Conservation (phyloP, 345 rosid genomes). For the Gossypium mustelinum region DNA sequence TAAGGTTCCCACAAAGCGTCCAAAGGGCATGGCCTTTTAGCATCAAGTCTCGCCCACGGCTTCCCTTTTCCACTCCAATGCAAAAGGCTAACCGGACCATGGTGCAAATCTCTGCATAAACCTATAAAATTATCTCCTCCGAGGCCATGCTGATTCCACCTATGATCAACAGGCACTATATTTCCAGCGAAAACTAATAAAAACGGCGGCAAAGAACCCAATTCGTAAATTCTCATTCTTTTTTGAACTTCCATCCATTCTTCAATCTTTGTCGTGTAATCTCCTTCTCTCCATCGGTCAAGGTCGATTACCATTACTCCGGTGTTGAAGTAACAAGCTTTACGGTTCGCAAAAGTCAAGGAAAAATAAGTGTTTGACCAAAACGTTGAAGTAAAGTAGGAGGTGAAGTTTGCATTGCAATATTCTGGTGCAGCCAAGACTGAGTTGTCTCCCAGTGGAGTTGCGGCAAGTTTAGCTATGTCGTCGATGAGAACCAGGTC, state of each 20-base stretch:
- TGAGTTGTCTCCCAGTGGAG: constrained; percentile 37
- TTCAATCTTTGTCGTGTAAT: neutral
- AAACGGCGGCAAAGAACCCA: constrained; percentile 81
- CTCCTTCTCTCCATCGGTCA: neutral
- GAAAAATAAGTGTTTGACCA: neutral
- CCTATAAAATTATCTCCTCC: constrained; percentile 61
- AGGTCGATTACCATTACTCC: neutral
- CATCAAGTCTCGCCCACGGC: constrained; percentile 60
- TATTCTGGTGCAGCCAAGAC: constrained; percentile 79
- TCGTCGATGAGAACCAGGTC: constrained; percentile 78
- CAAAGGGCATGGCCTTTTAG: constrained; percentile 48
- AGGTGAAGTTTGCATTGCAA: constrained; percentile 76
- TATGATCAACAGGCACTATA: constrained; percentile 65
- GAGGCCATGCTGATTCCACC: constrained; percentile 89
- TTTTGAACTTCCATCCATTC: constrained; percentile 1
- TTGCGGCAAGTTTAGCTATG: constrained; percentile 57
- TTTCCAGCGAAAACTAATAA: constrained; percentile 74
- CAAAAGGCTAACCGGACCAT: neutral
- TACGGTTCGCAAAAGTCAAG: constrained; percentile 32
- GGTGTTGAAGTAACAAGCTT: constrained; percentile 34
- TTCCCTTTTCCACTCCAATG: constrained; percentile 71
- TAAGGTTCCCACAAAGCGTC: constrained; percentile 58
- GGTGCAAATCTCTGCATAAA: constrained; percentile 27
- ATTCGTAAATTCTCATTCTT: constrained; percentile 68
- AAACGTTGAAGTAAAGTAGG: constrained; percentile 25